Conservation (phyloP, 441 rosid species). For the Pelargonium myrrhifolium region DNA sequence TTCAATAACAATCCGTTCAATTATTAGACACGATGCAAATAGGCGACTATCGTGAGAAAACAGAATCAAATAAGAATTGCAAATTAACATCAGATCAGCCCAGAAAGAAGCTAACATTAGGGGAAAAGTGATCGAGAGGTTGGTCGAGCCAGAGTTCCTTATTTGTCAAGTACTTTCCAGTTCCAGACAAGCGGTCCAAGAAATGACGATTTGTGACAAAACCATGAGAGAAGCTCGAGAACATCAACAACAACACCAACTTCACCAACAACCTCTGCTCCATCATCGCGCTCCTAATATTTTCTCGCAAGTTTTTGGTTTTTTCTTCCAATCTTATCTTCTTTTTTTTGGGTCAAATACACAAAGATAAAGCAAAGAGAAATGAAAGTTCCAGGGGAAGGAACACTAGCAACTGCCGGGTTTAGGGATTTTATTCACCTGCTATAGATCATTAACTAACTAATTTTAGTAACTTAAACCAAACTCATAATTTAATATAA, state of each 20-base stretch:
- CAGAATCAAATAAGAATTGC: too few species aligned
- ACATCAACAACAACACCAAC: slow-evolving; percentile 11
- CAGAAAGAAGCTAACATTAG: slow-evolving; percentile 32
- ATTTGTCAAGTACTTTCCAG: slow-evolving; percentile 50
- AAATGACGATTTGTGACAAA: slow-evolving; percentile 31
- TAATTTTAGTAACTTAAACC: too few species aligned
- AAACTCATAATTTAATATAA: too few species aligned
- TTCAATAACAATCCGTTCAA: neutral
- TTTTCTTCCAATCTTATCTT: too few species aligned
- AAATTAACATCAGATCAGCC: neutral
- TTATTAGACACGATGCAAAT: neutral
- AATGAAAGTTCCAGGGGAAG: too few species aligned
- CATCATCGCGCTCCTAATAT: slow-evolving; percentile 9
- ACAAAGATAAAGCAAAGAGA: too few species aligned
- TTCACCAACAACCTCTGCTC: slow-evolving; percentile 6
- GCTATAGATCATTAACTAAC: too few species aligned
- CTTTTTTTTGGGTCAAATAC: too few species aligned
- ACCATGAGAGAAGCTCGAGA: slow-evolving; percentile 29
- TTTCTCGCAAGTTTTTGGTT: too few species aligned
- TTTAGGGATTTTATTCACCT: too few species aligned
- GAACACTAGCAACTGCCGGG: too few species aligned
- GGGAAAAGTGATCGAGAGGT: slow-evolving; percentile 76
- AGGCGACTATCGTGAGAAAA: too few species aligned
- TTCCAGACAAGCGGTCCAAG: slow-evolving; percentile 31
- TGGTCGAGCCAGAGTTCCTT: slow-evolving; percentile 73